Evolutionary conservation across 2,329 filamentous ascomycete species (phyloP).

Genomic region (Trichoderma semiorbis): DNA sequence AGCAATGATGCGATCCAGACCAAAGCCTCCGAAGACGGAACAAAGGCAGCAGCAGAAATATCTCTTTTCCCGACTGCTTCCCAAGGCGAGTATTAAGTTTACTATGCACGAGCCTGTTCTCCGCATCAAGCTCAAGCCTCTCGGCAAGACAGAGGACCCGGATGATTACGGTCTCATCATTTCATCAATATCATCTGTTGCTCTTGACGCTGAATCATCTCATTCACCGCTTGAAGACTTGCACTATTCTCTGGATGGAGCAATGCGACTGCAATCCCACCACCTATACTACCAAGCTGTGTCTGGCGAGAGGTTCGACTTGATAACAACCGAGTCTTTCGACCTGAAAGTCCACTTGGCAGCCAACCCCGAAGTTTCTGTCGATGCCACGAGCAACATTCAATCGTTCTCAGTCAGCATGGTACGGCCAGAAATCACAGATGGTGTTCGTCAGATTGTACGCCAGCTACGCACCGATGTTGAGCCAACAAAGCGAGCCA

Average conservation of each 20-base stretch:
- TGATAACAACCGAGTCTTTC: constrained; percentile 82
- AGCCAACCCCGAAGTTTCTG: constrained; percentile 79
- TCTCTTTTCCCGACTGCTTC: constrained; percentile 83
- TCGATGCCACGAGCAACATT: constrained; percentile 73
- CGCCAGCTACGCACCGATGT: constrained; percentile 73
- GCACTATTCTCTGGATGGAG: constrained; percentile 82
- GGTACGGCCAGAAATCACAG: constrained; percentile 86
- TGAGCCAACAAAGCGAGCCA: constrained; percentile 54
- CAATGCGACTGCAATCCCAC: constrained; percentile 79
- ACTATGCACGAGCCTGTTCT: constrained; percentile 96
- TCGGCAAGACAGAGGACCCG: constrained; percentile 59
- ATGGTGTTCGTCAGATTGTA: constrained; percentile 88
- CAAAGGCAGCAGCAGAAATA: constrained; percentile 52
- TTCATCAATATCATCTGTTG: constrained; percentile 89
- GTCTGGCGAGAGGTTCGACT: constrained; percentile 75
- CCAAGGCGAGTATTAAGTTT: constrained; percentile 91
- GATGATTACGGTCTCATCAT: constrained; percentile 95
- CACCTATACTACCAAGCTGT: constrained; percentile 93
- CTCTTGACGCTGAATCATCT: constrained; percentile 91
- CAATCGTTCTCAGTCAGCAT: constrained; percentile 88
- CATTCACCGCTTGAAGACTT: constrained; percentile 80
- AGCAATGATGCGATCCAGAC: constrained; percentile 64
- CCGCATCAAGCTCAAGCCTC: constrained; percentile 80
- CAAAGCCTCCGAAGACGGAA: constrained; percentile 32
- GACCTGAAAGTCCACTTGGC: constrained; percentile 83